A percentile compares a stretch with the other conserved stretches of the same genome.
Conservation (phyloP, 1,284 basidiomycete genomes). For the Ceratobasidium sp. region DNA sequence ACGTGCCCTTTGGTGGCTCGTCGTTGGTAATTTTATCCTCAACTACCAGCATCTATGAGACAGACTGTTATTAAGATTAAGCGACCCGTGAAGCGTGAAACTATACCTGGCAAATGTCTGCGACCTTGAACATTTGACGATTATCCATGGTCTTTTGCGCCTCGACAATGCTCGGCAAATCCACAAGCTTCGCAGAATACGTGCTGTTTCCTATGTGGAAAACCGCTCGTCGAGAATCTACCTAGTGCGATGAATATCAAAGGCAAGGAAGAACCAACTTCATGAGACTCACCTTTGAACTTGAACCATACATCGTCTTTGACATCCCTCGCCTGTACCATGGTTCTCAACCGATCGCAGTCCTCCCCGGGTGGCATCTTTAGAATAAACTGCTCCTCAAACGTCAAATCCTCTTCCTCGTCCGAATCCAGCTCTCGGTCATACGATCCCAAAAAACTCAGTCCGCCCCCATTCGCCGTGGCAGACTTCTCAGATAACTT, state of each 20-base stretch:
- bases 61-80: neutral
- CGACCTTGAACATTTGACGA: constrained; percentile 98
- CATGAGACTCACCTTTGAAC: constrained; percentile 80
- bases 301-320: constrained; percentile 95
- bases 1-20: constrained; percentile 60
- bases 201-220: constrained; percentile 87
- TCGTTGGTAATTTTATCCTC: constrained; percentile 81
- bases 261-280: neutral
- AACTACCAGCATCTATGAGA: constrained; percentile 79
- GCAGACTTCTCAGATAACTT: constrained; percentile 80
- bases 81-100: neutral
- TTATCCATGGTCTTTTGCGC: constrained; percentile 97
- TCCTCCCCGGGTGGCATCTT: constrained; percentile 89
- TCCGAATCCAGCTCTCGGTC: constrained; percentile 96
- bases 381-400: constrained; percentile 98
- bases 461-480: constrained; percentile 76
- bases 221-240: constrained; percentile 90
- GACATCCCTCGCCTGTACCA: constrained; percentile 82
- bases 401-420: constrained; percentile 85
- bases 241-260: neutral
- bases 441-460: constrained; percentile 86
- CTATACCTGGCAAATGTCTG: constrained; percentile 93
- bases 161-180: constrained; percentile 94
- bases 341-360: constrained; percentile 79
- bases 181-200: constrained; percentile 94